Conservation (phyloP, 2,329 filamentous ascomycete species). For the Neofusicoccum umdonicola region DNA sequence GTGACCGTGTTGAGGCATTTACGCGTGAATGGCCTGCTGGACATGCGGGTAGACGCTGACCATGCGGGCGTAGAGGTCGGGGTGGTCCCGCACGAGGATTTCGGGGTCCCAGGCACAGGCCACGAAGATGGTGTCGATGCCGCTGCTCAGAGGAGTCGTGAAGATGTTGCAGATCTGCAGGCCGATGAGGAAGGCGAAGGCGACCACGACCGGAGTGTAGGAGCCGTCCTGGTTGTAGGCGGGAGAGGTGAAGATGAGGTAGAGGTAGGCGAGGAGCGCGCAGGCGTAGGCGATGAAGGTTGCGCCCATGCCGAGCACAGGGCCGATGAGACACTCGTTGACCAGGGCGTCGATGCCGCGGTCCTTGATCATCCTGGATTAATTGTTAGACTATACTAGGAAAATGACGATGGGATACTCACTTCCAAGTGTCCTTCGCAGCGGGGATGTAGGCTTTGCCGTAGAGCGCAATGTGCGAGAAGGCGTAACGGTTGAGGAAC, state of each 20-base stretch:
- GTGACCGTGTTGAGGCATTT: neutral
- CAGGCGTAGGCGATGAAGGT: slow-evolving; percentile 82
- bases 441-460: slow-evolving; percentile 83
- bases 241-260: slow-evolving; percentile 77
- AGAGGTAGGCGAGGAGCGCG: slow-evolving; percentile 80
- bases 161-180: slow-evolving; percentile 88
- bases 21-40: slow-evolving; percentile 70
- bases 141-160: slow-evolving; percentile 80
- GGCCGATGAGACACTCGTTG: slow-evolving; percentile 74
- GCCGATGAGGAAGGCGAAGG: slow-evolving; percentile 85
- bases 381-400: neutral
- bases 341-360: slow-evolving; percentile 87
- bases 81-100: slow-evolving; percentile 76
- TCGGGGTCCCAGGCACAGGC: slow-evolving; percentile 67
- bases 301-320: slow-evolving; percentile 68
- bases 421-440: slow-evolving; percentile 83
- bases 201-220: slow-evolving; percentile 76
- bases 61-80: slow-evolving; percentile 77
- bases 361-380: slow-evolving; percentile 72
- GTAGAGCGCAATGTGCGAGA: slow-evolving; percentile 89
- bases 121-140: slow-evolving; percentile 91
- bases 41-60: slow-evolving; percentile 79
- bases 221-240: slow-evolving; percentile 66
- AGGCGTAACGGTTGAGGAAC: slow-evolving; percentile 90
- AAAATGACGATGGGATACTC: slow-evolving; percentile 26